Conservation (phyloP, 495 filamentous ascomycete species). For the Penicillium manginii region DNA sequence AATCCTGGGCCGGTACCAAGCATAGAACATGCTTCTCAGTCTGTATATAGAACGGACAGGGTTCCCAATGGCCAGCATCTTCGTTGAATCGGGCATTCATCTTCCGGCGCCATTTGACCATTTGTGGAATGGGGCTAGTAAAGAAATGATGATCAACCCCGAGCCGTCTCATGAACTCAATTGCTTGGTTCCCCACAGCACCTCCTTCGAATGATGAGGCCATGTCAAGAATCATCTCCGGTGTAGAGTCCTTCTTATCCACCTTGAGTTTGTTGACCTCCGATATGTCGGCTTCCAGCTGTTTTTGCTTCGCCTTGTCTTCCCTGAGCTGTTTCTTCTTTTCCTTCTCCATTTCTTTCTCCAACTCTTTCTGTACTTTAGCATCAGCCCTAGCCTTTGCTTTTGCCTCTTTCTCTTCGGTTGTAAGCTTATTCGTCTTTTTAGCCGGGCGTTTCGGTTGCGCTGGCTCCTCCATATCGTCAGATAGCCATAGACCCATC, state of each 20-base stretch:
- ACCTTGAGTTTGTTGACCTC: conserved; percentile 77
- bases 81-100: conserved; percentile 65
- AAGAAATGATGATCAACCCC: conserved; percentile 59
- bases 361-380: conserved; percentile 50
- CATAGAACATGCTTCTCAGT: conserved; percentile 71
- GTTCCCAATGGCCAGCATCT: conserved; percentile 66
- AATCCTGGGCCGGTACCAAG: conserved; percentile 66
- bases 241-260: conserved; percentile 74
- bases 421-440: conserved; percentile 39
- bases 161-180: conserved; percentile 59
- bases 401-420: conserved; percentile 57
- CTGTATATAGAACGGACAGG: conserved; percentile 58
- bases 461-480: conserved; percentile 31
- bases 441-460: conserved; percentile 26
- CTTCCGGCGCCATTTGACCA: conserved; percentile 78
- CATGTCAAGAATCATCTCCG: conserved; percentile 86
- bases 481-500: conserved; percentile 10
- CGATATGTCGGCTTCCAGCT: conserved; percentile 66
- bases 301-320: conserved; percentile 66
- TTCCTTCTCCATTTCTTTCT: conserved; percentile 51
- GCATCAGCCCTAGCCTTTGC: conserved; percentile 52
- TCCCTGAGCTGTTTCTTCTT: conserved; percentile 54
- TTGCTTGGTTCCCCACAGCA: conserved; percentile 52
- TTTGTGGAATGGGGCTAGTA: conserved; percentile 54
- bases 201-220: conserved; percentile 55